Conservation (phyloP, 345 rosid species). For the Acer saccharum region DNA sequence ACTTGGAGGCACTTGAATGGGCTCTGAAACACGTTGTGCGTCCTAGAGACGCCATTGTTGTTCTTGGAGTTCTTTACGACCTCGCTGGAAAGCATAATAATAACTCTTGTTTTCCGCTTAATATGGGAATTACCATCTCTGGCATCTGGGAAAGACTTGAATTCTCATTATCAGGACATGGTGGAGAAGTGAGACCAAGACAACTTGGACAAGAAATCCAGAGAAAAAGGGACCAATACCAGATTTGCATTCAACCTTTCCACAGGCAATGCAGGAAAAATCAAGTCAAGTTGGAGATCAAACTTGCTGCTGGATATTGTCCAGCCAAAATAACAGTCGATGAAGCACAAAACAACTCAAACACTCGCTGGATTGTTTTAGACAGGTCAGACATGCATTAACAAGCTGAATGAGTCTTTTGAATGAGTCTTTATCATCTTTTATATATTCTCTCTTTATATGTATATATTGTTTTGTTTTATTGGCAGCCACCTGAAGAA, state of each 20-base stretch:
- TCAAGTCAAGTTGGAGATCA: slow-evolving; percentile 59
- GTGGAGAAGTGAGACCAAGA: slow-evolving; percentile 39
- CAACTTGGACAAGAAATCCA: slow-evolving; percentile 50
- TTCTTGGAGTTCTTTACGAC: slow-evolving; percentile 39
- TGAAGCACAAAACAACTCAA: slow-evolving; percentile 36
- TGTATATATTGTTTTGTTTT: not conserved
- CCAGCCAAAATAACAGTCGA: slow-evolving; percentile 36
- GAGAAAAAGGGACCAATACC: slow-evolving; percentile 41
- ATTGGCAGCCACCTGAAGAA: slow-evolving; percentile 40
- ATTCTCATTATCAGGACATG: slow-evolving; percentile 32
- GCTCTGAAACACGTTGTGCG: slow-evolving; percentile 47
- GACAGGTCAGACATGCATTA: slow-evolving; percentile 35
- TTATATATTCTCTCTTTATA: too few relatives aligned
- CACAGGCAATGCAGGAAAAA: slow-evolving; percentile 44
- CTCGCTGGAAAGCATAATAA: slow-evolving; percentile 28
- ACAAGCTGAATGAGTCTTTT: too few relatives aligned
- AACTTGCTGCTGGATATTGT: slow-evolving; percentile 52
- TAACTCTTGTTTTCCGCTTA: slow-evolving; percentile 41
- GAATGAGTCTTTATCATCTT: too few relatives aligned
- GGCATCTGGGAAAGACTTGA: slow-evolving; percentile 49
- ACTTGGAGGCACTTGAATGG: slow-evolving; percentile 49
- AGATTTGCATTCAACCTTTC: slow-evolving; percentile 41
- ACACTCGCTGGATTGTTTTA: slow-evolving; percentile 53
- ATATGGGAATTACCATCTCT: slow-evolving; percentile 36
- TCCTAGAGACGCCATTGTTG: slow-evolving; percentile 36